A percentile compares a stretch with the other conserved stretches of the same genome.
These are phyloP conservation scores for Mycosphaerella sp. DNA, from an alignment of 2,329 filamentous ascomycete species.

Conservation along the genomic window DNA sequence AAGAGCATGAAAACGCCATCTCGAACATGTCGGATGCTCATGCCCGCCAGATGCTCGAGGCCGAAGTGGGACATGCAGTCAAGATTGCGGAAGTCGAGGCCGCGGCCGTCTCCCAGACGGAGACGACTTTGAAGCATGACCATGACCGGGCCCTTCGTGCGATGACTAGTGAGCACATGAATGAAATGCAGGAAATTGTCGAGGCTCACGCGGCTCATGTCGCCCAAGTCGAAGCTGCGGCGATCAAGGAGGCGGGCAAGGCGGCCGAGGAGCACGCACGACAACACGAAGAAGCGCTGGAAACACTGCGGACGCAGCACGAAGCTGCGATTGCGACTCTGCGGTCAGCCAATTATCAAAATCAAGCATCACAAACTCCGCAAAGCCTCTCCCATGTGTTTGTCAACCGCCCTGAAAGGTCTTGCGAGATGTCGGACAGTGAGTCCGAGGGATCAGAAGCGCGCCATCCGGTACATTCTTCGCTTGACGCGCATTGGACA, in stretches of 20 bases:
- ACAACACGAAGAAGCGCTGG: conserved; percentile 9
- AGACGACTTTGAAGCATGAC: conserved; percentile 7
- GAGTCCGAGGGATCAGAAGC: conserved; percentile 13
- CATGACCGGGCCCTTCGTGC: conserved; percentile 11
- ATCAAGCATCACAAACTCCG: neutral
- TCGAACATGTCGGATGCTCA: conserved; percentile 8
- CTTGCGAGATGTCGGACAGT: conserved; percentile 1
- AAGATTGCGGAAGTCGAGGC: conserved; percentile 14
- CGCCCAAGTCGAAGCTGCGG: conserved; percentile 17
- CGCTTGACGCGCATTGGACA: conserved; percentile 11
- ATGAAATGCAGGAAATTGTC: conserved; percentile 14
- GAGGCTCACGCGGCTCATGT: conserved; percentile 14
- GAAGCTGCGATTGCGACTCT: conserved; percentile 12
- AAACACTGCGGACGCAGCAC: conserved; percentile 5
- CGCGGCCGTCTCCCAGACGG: conserved; percentile 2
- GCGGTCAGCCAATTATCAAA: neutral
- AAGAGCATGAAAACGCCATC: conserved; percentile 11
- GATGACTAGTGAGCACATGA: conserved; percentile 16
- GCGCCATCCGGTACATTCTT: conserved; percentile 14
- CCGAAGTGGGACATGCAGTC: conserved; percentile 6
- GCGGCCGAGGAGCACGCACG: conserved; percentile 13
- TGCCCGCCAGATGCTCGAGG: conserved; percentile 6
- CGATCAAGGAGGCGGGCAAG: conserved; percentile 13
- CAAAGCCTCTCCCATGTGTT: conserved; percentile 16
- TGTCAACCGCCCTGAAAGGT: conserved; percentile 12